Base-by-base conservation (phyloP, 495 filamentous ascomycete species). In the Endocarpon pusillum region DNA sequence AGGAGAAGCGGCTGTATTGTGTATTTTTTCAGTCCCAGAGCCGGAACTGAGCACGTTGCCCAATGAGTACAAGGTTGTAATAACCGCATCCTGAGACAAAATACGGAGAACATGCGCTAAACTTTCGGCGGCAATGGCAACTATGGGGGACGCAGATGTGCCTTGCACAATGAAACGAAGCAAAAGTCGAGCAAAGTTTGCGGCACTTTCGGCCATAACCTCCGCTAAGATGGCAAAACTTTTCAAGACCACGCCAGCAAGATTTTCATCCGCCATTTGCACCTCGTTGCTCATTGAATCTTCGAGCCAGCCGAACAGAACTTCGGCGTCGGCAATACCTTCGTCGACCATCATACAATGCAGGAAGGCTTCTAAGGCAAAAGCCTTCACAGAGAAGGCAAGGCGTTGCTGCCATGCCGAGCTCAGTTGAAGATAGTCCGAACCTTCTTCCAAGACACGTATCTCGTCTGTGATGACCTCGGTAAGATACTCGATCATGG, bases 61-160 rank as follows among this genome's bases (percentile, higher is more conserved):
- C 35, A 97, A 61, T 1, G 84, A 85, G 54, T 96, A 96, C 7
- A 97, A 59, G 2, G 84, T 94, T 3, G 85, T 91, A 42, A 97
- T 96, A 19, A 91, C 71, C 19, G 81, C 76, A 63, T 97, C 89
- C 44, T 91, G 78, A 3, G 91, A 86, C 4, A 94, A 68, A 38
- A 77, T 63, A 33, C 70, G 73, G 33, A 96, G 56, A 32, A 91
- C 64, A 35, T 72, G 78, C 3, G 83, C 81, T 29, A 97, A 64
- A 47, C 79, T 86, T 32, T 70, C 71, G 3, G 84, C 82, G 21
- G 86, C 89, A 19, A 86, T 64, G 8, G 56, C 60, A 11, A 87
- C 69, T 19, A 73, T 79, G 11, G 75, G 61, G n/a, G 67, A 64
- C 35, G 55, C 54, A 31, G 28, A 14, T 6, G 28, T 17, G 22